Conservation (phyloP, 768 basidiomycete species). For the Ephemerocybe angulata region DNA sequence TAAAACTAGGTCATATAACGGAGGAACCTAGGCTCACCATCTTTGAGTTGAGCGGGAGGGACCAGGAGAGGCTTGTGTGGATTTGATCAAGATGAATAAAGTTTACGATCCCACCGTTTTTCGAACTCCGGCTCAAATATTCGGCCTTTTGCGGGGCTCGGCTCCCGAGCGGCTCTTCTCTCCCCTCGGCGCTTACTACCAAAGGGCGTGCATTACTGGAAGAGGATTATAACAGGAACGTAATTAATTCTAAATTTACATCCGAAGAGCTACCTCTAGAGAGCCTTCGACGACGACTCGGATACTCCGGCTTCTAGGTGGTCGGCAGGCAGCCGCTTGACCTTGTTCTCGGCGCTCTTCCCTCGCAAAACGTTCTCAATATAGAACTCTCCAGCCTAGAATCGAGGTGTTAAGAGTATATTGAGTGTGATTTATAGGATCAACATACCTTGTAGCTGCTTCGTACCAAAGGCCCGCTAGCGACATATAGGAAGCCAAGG, state of each 20-base stretch:
- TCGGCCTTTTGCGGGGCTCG: constrained; percentile 10
- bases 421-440: neutral
- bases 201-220: neutral
- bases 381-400: constrained; percentile 94
- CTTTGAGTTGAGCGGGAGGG: constrained; percentile 18
- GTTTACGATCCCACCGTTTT: constrained; percentile 20
- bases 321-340: constrained; percentile 23
- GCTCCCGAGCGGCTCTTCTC: neutral
- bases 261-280: neutral
- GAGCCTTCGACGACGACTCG: neutral
- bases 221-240: neutral
- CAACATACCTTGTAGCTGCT: constrained; percentile 90
- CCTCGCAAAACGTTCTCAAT: constrained; percentile 85
- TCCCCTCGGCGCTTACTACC: neutral
- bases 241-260: neutral
- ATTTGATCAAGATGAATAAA: constrained; percentile 25
- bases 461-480: constrained; percentile 91
- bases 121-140: constrained; percentile 26
- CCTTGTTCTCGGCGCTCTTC: constrained; percentile 44
- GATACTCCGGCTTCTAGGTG: constrained; percentile 5
- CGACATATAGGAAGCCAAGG: constrained; percentile 96
- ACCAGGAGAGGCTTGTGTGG: constrained; percentile 27
- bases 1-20: neutral
- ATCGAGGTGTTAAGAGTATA: constrained; percentile 7
- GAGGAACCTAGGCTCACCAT: constrained; percentile 30